Percentiles rank a stretch among this genome's conserved stretches.
Conservation (phyloP, 2,329 filamentous ascomycete genomes). For the Proliferodiscus dingleyae region DNA sequence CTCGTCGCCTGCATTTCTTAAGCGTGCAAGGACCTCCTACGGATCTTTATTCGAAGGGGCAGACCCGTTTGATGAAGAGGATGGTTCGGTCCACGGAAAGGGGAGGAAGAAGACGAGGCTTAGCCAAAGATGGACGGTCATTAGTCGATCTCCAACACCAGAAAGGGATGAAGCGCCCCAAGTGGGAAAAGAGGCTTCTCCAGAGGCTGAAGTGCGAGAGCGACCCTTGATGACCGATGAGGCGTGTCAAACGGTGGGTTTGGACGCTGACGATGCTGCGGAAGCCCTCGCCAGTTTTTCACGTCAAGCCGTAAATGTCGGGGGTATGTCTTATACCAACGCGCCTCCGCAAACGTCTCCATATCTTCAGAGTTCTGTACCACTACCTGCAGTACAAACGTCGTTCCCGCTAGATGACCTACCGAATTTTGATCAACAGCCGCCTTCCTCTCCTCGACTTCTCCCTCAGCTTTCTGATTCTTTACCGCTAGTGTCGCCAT, state of each 20-base stretch:
- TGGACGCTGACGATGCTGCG: slow-evolving; percentile 25
- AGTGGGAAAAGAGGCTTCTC: slow-evolving; percentile 8
- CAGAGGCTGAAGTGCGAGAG: slow-evolving; percentile 15
- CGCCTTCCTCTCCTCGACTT: slow-evolving; percentile 20
- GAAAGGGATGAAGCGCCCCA: slow-evolving; percentile 34
- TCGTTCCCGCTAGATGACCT: neutral
- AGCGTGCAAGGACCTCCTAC: slow-evolving; percentile 64
- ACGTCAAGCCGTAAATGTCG: slow-evolving; percentile 19
- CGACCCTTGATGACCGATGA: slow-evolving; percentile 34
- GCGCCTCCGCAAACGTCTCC: neutral
- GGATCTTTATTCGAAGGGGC: slow-evolving; percentile 57
- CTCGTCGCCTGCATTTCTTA: slow-evolving; percentile 75
- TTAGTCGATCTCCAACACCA: slow-evolving; percentile 66
- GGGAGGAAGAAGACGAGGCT: slow-evolving; percentile 66
- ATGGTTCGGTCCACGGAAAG: slow-evolving; percentile 53
- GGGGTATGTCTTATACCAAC: slow-evolving; percentile 9
- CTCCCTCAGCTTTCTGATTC: slow-evolving; percentile 24
- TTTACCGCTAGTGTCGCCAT: slow-evolving; percentile 27
- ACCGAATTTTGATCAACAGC: neutral
- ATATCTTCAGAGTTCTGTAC: neutral
- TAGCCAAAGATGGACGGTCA: slow-evolving; percentile 69
- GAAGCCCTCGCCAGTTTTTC: slow-evolving; percentile 19
- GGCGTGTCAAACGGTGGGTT: slow-evolving; percentile 37
- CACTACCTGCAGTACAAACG: slow-evolving; percentile 5
- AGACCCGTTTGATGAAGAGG: slow-evolving; percentile 61